Conservation (phyloP, 345 rosid genomes). For the Eucalyptus pauciflora region DNA sequence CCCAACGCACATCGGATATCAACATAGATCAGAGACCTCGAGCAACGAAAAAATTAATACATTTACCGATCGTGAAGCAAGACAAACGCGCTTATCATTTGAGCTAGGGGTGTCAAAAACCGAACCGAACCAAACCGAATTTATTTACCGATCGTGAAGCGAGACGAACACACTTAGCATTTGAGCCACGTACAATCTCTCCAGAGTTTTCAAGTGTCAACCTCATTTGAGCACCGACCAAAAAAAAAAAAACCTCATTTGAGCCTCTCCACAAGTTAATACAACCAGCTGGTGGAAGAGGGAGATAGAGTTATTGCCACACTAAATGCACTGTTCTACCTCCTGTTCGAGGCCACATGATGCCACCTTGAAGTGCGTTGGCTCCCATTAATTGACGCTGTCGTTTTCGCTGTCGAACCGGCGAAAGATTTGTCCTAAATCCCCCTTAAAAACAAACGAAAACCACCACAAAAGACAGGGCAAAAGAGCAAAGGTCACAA, state of each 20-base stretch:
- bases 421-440: not conserved
- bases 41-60: not conserved
- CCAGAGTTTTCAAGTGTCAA: not conserved
- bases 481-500: not conserved
- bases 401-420: not conserved
- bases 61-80: not conserved
- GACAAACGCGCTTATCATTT: not conserved
- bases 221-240: not conserved
- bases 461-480: not conserved
- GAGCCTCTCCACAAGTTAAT: not conserved
- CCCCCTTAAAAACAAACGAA: not conserved
- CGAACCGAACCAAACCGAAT: no score
- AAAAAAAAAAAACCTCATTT: not conserved
- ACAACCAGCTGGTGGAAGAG: not conserved
- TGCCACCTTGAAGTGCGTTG: not conserved
- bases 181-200: not conserved
- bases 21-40: not conserved
- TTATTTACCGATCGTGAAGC: not conserved
- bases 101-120: no score
- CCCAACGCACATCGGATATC: not conserved
- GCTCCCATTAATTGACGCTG: not conserved
- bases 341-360: slow-evolving; percentile 4
- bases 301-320: not conserved
- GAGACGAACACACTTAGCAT: not conserved
- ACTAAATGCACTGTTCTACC: slow-evolving; percentile 16